Percentiles rank a stretch among this genome's conserved stretches.
phyloP scores from a whole-genome alignment of 1,284 basidiomycete genomes.

The Earliella scabrosa region DNA sequence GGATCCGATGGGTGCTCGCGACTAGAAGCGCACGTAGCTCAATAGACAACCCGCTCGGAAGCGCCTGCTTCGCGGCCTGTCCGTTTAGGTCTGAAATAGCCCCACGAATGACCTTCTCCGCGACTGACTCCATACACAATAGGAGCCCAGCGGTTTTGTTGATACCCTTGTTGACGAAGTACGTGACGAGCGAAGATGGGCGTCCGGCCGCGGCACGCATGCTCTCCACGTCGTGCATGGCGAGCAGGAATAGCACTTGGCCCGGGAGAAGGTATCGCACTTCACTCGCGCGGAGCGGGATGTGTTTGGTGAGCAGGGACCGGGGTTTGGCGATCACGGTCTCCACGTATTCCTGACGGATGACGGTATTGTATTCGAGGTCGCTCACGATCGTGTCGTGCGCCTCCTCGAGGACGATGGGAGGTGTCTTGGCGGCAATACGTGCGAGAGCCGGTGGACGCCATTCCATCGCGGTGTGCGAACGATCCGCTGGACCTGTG shows the following conservation, averaged over 20 bases:
- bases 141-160: constrained; percentile 73
- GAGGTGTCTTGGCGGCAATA: constrained; percentile 89
- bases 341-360: constrained; percentile 86
- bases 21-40: constrained; percentile 84
- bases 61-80: constrained; percentile 79
- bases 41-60: constrained; percentile 73
- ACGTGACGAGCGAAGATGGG: constrained; percentile 84
- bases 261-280: constrained; percentile 80
- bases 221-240: constrained; percentile 90
- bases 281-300: constrained; percentile 75
- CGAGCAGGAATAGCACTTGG: constrained; percentile 87
- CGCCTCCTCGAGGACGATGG: constrained; percentile 82
- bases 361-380: constrained; percentile 92
- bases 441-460: constrained; percentile 76
- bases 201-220: constrained; percentile 83
- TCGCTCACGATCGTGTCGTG: constrained; percentile 89
- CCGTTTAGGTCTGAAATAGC: constrained; percentile 73
- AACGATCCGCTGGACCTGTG: constrained; percentile 48
- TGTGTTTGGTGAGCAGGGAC: constrained; percentile 62
- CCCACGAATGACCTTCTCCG: constrained; percentile 84
- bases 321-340: constrained; percentile 76
- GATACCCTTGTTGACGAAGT: constrained; percentile 89
- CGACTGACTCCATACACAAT: constrained; percentile 84
- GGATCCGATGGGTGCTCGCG: constrained; percentile 82
- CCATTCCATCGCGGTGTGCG: constrained; percentile 73